Evolutionary conservation across 306 rosid species (phyloP).

Genomic region (Begonia fuchsioides): DNA sequence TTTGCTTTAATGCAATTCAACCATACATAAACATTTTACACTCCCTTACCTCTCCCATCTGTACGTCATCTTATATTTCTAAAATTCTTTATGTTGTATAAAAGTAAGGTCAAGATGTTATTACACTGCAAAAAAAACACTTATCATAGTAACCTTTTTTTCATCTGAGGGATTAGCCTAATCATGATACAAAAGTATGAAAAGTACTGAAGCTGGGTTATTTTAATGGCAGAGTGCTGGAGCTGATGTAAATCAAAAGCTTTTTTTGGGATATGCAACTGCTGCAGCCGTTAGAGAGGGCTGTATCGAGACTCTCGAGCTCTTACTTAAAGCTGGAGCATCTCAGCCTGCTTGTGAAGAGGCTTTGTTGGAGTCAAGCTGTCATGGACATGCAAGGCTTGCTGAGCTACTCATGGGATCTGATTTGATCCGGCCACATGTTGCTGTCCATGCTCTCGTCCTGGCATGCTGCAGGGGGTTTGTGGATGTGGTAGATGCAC

Average conservation of each 20-base stretch:
- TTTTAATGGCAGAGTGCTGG: constrained; percentile 42
- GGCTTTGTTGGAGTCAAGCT: constrained; percentile 81
- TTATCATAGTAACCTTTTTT: too few species aligned
- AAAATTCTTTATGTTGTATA: too few species aligned
- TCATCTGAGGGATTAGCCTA: too few species aligned
- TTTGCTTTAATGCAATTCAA: too few species aligned
- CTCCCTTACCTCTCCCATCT: too few species aligned
- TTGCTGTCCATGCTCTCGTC: constrained; percentile 71
- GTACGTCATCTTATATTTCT: too few species aligned
- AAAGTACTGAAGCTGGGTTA: neutral
- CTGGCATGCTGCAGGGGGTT: constrained; percentile 82
- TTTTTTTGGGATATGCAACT: constrained; percentile 77
- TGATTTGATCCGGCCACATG: constrained; percentile 65
- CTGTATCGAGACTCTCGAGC: constrained; percentile 59
- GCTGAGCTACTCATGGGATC: constrained; percentile 73
- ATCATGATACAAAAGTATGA: too few species aligned
- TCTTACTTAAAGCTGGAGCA: constrained; percentile 76
- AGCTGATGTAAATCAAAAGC: constrained; percentile 89
- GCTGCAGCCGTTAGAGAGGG: constrained; percentile 92
- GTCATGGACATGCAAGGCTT: constrained; percentile 56
- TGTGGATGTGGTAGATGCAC: constrained; percentile 44
- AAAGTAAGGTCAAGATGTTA: too few species aligned
- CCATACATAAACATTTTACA: too few species aligned
- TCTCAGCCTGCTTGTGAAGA: constrained; percentile 95
- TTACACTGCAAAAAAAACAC: too few species aligned